Percentiles rank a stretch among this genome's conserved stretches.
Evolutionary conservation across 106 monocot genomes (phyloP).

Genomic region (Ottelia alismoides): DNA sequence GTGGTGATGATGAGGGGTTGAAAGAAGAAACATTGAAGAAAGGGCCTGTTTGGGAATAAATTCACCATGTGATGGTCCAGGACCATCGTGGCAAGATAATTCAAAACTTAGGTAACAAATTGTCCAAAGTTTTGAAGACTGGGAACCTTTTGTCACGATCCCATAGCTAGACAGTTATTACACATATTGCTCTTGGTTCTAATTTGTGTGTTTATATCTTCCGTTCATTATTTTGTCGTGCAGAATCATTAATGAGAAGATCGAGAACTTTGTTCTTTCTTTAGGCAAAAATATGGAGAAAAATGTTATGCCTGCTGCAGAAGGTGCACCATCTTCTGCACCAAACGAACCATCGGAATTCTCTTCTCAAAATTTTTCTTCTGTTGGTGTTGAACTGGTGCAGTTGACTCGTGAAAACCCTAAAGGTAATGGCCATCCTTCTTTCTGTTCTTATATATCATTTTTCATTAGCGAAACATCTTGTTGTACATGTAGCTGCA

Average conservation of each 20-base stretch:
- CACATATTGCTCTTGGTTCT: slow-evolving; percentile 5
- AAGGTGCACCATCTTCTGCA: slow-evolving; percentile 14
- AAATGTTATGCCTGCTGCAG: slow-evolving; percentile 16
- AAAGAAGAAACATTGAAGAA: too few species aligned
- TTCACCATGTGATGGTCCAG: too few species aligned
- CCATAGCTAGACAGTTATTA: too few species aligned
- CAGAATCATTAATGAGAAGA: slow-evolving; percentile 94
- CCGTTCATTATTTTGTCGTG: slow-evolving; percentile 8
- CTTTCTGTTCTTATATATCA: background rate
- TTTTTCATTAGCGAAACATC: background rate
- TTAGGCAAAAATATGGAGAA: slow-evolving; percentile 41
- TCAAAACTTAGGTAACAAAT: too few species aligned
- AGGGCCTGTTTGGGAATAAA: too few species aligned
- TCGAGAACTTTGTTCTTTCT: slow-evolving; percentile 69
- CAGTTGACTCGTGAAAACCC: slow-evolving; percentile 28
- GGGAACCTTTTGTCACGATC: too few species aligned
- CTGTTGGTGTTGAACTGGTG: slow-evolving; percentile 73
- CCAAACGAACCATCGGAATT: slow-evolving; percentile 29
- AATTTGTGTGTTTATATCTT: slow-evolving; percentile 14
- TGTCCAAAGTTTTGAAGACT: too few species aligned
- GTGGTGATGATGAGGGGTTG: too few species aligned
- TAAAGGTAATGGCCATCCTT: slow-evolving; percentile 9
- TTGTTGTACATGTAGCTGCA: background rate
- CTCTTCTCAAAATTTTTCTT: slow-evolving; percentile 46
- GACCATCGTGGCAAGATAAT: too few species aligned